These are phyloP conservation scores for Penicillium palitans DNA, from an alignment of 2,329 filamentous ascomycete species.

Conservation along the genomic window DNA sequence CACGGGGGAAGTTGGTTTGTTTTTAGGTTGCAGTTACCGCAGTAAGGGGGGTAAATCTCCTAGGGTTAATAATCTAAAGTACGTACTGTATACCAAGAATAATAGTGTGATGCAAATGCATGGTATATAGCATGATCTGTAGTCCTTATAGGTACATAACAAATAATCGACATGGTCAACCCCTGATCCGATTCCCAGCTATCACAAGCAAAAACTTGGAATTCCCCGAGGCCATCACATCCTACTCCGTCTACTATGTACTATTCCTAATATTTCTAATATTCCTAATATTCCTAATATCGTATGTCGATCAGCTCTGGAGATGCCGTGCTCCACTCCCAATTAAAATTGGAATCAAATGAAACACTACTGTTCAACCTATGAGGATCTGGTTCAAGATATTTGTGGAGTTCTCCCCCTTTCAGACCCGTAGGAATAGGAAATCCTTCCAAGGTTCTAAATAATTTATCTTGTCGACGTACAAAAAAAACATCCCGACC, in stretches of 20 bases:
- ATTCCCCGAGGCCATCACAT: background rate
- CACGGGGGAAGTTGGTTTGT: background rate
- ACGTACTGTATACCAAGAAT: background rate
- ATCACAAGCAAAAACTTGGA: background rate
- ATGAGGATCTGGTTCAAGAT: slow-evolving; percentile 9
- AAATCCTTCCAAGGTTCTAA: too few relatives aligned
- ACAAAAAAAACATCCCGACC: background rate
- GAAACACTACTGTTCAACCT: slow-evolving; percentile 16
- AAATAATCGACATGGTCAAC: background rate
- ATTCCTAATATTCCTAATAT: background rate
- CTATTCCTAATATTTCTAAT: too few relatives aligned
- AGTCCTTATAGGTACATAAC: background rate
- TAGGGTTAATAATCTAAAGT: background rate
- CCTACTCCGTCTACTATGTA: background rate
- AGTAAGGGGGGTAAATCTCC: background rate
- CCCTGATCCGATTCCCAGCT: background rate
- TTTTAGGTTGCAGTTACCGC: slow-evolving; percentile 3
- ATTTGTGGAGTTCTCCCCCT: slow-evolving; percentile 16
- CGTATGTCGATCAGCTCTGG: slow-evolving; percentile 5
- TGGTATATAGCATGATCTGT: background rate
- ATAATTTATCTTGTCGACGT: too few relatives aligned
- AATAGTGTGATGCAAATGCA: background rate
- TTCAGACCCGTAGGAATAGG: slow-evolving; percentile 8
- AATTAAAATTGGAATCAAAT: slow-evolving; percentile 15
- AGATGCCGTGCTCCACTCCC: slow-evolving; percentile 16